phyloP scores from a whole-genome alignment of 2,329 filamentous ascomycete genomes.

The Penicillium nordicum region DNA sequence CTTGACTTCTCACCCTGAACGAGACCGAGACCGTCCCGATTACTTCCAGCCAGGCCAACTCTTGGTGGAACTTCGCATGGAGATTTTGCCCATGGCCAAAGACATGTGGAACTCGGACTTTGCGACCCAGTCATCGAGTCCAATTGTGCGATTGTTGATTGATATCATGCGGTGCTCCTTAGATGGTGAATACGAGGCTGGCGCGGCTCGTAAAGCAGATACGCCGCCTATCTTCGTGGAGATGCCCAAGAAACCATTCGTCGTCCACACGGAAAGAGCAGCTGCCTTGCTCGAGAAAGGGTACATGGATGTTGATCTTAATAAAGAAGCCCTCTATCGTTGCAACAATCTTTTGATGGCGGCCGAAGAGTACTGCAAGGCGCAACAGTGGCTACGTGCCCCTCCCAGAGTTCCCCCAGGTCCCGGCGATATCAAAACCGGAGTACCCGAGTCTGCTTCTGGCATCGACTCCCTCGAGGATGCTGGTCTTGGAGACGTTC shows the following conservation, averaged over 20 bases:
- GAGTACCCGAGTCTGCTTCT: conserved; percentile 26
- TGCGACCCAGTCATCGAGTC: conserved; percentile 73
- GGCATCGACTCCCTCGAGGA: conserved; percentile 33
- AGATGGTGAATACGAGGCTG: conserved; percentile 70
- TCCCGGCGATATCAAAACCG: conserved; percentile 49
- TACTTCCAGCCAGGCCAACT: conserved; percentile 71
- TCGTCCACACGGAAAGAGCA: conserved; percentile 49
- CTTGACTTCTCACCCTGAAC: conserved; percentile 52
- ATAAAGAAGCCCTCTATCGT: conserved; percentile 75
- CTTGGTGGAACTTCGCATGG: conserved; percentile 77
- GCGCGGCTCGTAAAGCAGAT: conserved; percentile 61
- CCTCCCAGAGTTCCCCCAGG: conserved; percentile 67
- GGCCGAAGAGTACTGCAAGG: conserved; percentile 72
- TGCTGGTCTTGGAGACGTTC: conserved; percentile 23
- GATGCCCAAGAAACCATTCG: conserved; percentile 51
- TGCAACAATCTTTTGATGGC: conserved; percentile 63
- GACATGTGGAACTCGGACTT: conserved; percentile 82
- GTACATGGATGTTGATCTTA: conserved; percentile 58
- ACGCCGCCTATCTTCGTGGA: conserved; percentile 51
- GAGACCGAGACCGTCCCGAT: conserved; percentile 56
- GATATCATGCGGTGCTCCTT: conserved; percentile 78
- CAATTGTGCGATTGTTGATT: conserved; percentile 74
- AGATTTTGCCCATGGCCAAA: conserved; percentile 70
- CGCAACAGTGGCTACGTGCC: conserved; percentile 56
- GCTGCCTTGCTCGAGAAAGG: conserved; percentile 45